Evolutionary conservation across 345 rosid species (phyloP).

Genomic region (Eucalyptus polybractea): DNA sequence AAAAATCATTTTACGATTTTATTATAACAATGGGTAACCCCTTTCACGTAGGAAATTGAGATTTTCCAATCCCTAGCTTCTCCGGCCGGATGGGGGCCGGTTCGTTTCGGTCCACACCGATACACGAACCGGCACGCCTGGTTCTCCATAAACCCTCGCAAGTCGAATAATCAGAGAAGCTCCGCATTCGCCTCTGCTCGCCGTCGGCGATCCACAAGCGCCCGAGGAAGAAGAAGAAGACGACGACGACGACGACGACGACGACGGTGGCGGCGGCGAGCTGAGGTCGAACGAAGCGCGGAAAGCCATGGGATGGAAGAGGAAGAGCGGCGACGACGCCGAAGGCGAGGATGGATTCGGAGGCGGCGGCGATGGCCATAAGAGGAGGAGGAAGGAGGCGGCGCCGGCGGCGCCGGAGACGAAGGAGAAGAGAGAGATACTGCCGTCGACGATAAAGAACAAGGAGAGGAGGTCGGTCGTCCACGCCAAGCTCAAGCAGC

Average conservation of each 20-base stretch:
- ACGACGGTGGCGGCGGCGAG: too few relatives aligned
- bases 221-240: not conserved
- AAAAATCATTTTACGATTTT: not conserved
- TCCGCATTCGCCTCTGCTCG: not conserved
- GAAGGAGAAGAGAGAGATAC: slow-evolving; percentile 40
- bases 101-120: not conserved
- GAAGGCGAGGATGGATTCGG: not conserved
- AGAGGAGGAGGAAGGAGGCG: slow-evolving; percentile 1
- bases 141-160: not conserved
- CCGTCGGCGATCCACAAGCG: not conserved
- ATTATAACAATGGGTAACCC: not conserved
- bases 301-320: slow-evolving; percentile 35
- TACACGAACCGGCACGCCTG: not conserved
- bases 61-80: not conserved
- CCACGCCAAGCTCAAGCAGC: slow-evolving; percentile 69
- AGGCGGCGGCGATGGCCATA: slow-evolving; percentile 1
- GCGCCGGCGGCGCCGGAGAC: not conserved
- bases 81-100: not conserved
- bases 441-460: slow-evolving; percentile 86
- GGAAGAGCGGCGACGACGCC: slow-evolving; percentile 20
- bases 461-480: slow-evolving; percentile 81
- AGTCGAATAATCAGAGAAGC: not conserved
- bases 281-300: not conserved
- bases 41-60: not conserved
- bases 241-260: not conserved